Evolutionary conservation across 2,329 filamentous ascomycete genomes (phyloP), one percentile per base, ranked within the genome.

Genomic region (Colletotrichum trifolii): DNA sequence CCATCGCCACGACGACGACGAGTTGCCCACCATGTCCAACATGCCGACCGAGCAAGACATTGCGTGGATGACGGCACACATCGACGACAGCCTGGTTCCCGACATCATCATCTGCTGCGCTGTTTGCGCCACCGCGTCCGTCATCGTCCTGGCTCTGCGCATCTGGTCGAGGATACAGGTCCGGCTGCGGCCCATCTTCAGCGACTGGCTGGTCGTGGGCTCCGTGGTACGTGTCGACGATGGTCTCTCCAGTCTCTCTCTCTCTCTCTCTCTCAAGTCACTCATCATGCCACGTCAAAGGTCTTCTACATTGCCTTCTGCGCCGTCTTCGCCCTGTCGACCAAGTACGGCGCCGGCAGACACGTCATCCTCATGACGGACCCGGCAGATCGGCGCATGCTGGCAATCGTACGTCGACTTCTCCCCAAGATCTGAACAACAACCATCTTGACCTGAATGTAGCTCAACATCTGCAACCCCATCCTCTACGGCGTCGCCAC

Each of bases 1-100:
- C 11, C 33, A 45, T 38, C 39, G 36, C 33, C 6, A 52, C 11
- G 39, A 25, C 13, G 42, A 43, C 25, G 25, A 43, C 13, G 42
- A 46, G 12, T 38, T 8, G 38, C 38, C 11, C 47, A 38, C 12
- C 56, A 60, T 60, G 56, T 25, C 47, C 3, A 60, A 53, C 6
- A 17, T 60, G 7, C 56, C 56, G 15, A 60, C 56, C 2, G 33
- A 45, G 33, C 55, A 45, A 45, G 61, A 60, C 39, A 54, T 59
- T 13, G 61, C 56, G 35, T 60, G 61, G 61, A 64, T 64, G 61
- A 47, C 17, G 49, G 61, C 54, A 12, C 54, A 64, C 36, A 64
- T 64, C 13, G 39, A 60, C 54, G 61, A 64, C 47, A 54, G 55
- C 12, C 35, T 59, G 1, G 61, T 64, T 34, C 8, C 55, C 49